These are phyloP conservation scores for Colletotrichum sp. DNA, from an alignment of 2,329 filamentous ascomycete genomes.

Conservation along the genomic window DNA sequence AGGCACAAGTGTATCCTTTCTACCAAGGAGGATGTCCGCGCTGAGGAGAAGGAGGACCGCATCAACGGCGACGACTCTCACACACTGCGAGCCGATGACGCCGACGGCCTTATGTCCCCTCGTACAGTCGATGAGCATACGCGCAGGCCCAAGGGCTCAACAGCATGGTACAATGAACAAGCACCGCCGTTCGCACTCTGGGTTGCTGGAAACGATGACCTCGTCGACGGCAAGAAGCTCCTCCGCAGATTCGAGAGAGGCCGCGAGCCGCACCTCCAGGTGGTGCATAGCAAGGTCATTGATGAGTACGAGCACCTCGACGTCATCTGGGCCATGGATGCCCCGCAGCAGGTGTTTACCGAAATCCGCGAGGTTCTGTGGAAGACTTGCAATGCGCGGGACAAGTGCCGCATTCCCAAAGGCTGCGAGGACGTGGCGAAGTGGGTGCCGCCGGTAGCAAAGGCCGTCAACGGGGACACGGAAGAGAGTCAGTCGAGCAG, in stretches of 20 bases:
- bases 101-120: conserved; percentile 25
- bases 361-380: conserved; percentile 85
- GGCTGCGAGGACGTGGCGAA: conserved; percentile 61
- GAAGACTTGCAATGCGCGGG: conserved; percentile 69
- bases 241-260: conserved; percentile 76
- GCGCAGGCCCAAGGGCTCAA: conserved; percentile 51
- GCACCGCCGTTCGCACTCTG: conserved; percentile 87
- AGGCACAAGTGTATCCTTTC: conserved; percentile 84
- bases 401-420: conserved; percentile 65
- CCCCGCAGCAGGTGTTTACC: conserved; percentile 79
- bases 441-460: conserved; percentile 37
- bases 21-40: conserved; percentile 71
- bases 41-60: conserved; percentile 68
- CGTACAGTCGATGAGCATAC: conserved; percentile 34
- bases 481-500: conserved; percentile 20
- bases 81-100: conserved; percentile 37
- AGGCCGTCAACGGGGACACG: background rate
- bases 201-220: conserved; percentile 81
- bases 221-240: conserved; percentile 82
- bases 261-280: conserved; percentile 78
- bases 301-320: conserved; percentile 93
- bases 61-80: conserved; percentile 31
- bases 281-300: conserved; percentile 85
- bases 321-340: conserved; percentile 94
- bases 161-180: conserved; percentile 82